Conservation (phyloP, 345 rosid genomes). For the Crucihimalaya himalaica region DNA sequence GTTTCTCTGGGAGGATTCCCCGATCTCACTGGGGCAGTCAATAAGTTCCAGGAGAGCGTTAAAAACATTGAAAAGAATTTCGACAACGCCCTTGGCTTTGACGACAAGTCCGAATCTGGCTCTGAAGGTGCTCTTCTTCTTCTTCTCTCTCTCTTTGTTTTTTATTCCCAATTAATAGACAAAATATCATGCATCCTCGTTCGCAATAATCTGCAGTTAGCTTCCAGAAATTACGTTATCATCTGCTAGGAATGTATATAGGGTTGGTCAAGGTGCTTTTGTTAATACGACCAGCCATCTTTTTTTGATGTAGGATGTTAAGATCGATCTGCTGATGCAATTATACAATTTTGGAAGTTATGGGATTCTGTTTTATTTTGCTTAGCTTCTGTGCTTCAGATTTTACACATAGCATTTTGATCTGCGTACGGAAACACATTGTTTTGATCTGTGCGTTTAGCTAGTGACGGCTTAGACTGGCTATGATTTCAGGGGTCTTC, state of each 20-base stretch:
- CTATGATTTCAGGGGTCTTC: neutral
- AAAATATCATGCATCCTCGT: neutral
- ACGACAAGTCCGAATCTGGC: slow-evolving; percentile 59
- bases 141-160: slow-evolving; percentile 15
- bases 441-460: neutral
- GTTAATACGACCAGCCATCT: neutral
- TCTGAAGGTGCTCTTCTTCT: slow-evolving; percentile 57
- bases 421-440: neutral
- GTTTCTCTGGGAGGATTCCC: slow-evolving; percentile 86
- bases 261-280: neutral
- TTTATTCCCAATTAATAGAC: neutral
- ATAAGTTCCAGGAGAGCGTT: slow-evolving; percentile 97
- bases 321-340: slow-evolving; percentile 17
- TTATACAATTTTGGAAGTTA: slow-evolving; percentile 2
- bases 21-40: slow-evolving; percentile 98
- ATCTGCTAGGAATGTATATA: neutral
- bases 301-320: neutral
- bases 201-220: too few relatives aligned
- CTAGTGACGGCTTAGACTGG: slow-evolving; percentile 7
- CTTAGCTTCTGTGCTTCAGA: slow-evolving; percentile 11
- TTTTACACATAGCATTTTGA: neutral
- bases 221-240: neutral
- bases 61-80: slow-evolving; percentile 99
- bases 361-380: neutral
- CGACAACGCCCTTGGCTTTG: slow-evolving; percentile 91